Conservation (phyloP, 2,329 filamentous ascomycete genomes). For the Orbilia javanica region DNA sequence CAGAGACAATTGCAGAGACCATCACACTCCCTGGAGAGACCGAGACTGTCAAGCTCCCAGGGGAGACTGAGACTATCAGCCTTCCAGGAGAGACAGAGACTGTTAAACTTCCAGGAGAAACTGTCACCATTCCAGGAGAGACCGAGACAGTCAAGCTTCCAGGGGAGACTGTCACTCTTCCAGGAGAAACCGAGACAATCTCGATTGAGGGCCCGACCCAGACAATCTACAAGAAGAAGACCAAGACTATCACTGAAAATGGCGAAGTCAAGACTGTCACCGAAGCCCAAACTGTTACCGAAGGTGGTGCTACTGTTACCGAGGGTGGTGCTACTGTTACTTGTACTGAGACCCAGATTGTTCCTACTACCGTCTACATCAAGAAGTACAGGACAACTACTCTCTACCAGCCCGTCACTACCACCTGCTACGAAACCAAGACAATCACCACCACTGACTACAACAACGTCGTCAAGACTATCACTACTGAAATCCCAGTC, state of each 20-base stretch:
- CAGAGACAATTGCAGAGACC: neutral
- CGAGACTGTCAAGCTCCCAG: slow-evolving; percentile 25
- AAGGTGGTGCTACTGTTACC: slow-evolving; percentile 13
- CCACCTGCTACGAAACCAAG: slow-evolving; percentile 38
- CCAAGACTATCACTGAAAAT: slow-evolving; percentile 16
- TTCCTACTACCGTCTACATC: slow-evolving; percentile 46
- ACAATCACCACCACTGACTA: slow-evolving; percentile 45
- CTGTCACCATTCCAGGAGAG: slow-evolving; percentile 22
- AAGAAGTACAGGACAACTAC: slow-evolving; percentile 49
- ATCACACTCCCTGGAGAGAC: slow-evolving; percentile 20
- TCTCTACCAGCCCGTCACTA: slow-evolving; percentile 38
- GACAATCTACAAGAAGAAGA: slow-evolving; percentile 41
- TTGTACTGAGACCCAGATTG: slow-evolving; percentile 46
- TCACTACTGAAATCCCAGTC: slow-evolving; percentile 31
- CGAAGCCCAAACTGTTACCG: slow-evolving; percentile 11
- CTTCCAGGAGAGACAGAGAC: slow-evolving; percentile 8
- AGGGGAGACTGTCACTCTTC: slow-evolving; percentile 28
- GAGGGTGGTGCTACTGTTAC: slow-evolving; percentile 33
- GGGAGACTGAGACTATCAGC: slow-evolving; percentile 20
- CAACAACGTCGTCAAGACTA: slow-evolving; percentile 37
- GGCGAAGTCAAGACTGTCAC: slow-evolving; percentile 21
- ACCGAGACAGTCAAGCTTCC: slow-evolving; percentile 27
- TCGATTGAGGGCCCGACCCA: slow-evolving; percentile 31
- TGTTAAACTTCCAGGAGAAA: slow-evolving; percentile 25
- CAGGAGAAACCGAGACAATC: slow-evolving; percentile 33